Evolutionary conservation across 345 rosid species (phyloP), one percentile per base, ranked within the genome.

Genomic region (Clausena lansium): DNA sequence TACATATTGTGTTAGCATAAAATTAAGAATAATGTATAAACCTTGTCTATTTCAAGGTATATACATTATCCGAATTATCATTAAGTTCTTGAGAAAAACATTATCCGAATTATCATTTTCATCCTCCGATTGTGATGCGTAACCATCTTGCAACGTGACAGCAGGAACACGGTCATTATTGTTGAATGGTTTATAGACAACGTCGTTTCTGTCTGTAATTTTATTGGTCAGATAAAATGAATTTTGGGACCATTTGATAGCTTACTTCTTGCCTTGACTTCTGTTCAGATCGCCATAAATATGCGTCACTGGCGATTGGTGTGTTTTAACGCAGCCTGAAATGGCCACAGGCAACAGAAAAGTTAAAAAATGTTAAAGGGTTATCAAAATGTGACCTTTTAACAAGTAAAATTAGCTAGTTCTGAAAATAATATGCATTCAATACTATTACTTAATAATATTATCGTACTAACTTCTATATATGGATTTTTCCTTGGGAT

Each of bases 41-140:
- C 84, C 84, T 84, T 84, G 78, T 84, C 82, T 36, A 84, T 81
- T 38, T 84, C 76, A 5, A 81, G n/a, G n/a, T n/a, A n/a, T n/a
- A n/a, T n/a, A n/a, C n/a, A n/a, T n/a, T n/a, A n/a, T n/a, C n/a
- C n/a, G n/a, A n/a, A n/a, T n/a, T n/a, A n/a, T n/a, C n/a, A n/a
- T n/a, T 3, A 83, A 20, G 0, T 70, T 24, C 28, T 60, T n/a
- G 11, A 8, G 4, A 24, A 60, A 4, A 60, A 24, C 64, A 60
- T 60, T 24, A 14, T 8, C 15, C 1, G 4, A 60, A 30, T 13
- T 60, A 8, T 24, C 13, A 20, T 24, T 9, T 3, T 24, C 32
- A 60, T 6, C 64, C 32, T 60, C 30, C 1, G 28, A 60, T 6
- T n/a, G 24, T 60, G 64, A 7, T 24, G 11, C 30, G 10, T 7